Conservation (phyloP, 2,329 filamentous ascomycete species). For the Calonectria naviculata region DNA sequence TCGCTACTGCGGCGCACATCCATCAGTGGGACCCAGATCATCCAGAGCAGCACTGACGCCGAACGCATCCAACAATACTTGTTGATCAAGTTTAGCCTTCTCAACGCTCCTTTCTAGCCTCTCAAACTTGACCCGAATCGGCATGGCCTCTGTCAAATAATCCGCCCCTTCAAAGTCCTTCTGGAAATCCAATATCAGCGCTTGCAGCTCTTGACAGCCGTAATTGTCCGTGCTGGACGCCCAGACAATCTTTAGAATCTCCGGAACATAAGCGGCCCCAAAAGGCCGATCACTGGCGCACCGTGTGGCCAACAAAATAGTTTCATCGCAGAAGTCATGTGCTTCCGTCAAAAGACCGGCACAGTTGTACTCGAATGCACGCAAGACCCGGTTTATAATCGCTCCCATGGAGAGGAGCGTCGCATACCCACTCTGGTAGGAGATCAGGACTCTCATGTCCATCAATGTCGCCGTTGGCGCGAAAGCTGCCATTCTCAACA, state of each 20-base stretch:
- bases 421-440: slow-evolving; percentile 26
- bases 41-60: background rate
- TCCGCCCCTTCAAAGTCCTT: slow-evolving; percentile 25
- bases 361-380: slow-evolving; percentile 13
- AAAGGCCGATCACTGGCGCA: slow-evolving; percentile 27
- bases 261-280: slow-evolving; percentile 26
- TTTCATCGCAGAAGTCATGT: slow-evolving; percentile 22
- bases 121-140: slow-evolving; percentile 17
- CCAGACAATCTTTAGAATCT: slow-evolving; percentile 31
- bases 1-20: background rate
- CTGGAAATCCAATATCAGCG: slow-evolving; percentile 29
- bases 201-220: slow-evolving; percentile 16
- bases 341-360: slow-evolving; percentile 1
- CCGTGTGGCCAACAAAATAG: slow-evolving; percentile 23
- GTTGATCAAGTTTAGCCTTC: no score
- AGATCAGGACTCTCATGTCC: background rate
- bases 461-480: slow-evolving; percentile 1
- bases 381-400: slow-evolving; percentile 26
- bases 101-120: slow-evolving; percentile 10
- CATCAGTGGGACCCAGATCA: background rate
- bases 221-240: slow-evolving; percentile 22
- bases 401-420: slow-evolving; percentile 21
- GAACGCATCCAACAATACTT: background rate
- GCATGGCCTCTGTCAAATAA: slow-evolving; percentile 28
- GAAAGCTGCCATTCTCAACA: slow-evolving; percentile 7